Conservation (phyloP, 1,139 yeast species). For the Torulaspora globosa region DNA sequence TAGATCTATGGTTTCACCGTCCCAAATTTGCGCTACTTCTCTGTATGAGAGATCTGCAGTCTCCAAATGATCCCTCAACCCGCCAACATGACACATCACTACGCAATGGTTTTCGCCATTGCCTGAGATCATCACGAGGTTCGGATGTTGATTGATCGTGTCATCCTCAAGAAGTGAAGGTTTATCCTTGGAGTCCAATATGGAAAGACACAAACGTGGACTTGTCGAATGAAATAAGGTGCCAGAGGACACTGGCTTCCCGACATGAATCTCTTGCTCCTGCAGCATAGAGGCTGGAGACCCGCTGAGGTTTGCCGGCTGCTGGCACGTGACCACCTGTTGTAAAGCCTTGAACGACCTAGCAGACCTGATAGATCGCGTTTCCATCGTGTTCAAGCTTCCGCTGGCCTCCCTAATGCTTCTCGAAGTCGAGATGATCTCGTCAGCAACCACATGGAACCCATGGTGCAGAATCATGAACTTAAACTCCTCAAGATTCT, state of each 20-base stretch:
- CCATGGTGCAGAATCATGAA: constrained; percentile 36
- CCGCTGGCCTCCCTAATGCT: constrained; percentile 22
- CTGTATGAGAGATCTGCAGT: constrained; percentile 21
- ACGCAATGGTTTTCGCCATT: constrained; percentile 18
- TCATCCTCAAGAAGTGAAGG: constrained; percentile 11
- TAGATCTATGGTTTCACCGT: background rate
- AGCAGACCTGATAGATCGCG: constrained; percentile 17
- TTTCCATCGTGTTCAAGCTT: constrained; percentile 4
- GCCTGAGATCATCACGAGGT: constrained; percentile 18
- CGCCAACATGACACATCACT: constrained; percentile 37
- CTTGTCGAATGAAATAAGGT: constrained; percentile 6
- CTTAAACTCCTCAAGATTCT: constrained; percentile 44
- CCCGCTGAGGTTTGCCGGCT: background rate
- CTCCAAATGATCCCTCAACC: constrained; percentile 32
- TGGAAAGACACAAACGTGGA: constrained; percentile 4
- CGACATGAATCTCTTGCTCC: background rate
- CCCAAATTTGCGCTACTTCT: constrained; percentile 1
- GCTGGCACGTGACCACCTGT: constrained; percentile 9
- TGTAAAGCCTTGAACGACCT: constrained; percentile 20
- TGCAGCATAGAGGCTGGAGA: background rate
- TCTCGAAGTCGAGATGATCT: constrained; percentile 27
- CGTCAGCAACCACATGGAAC: constrained; percentile 31
- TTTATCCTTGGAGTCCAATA: constrained; percentile 4
- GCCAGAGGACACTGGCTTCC: background rate
- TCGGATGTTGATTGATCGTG: constrained; percentile 25